Base-by-base conservation (phyloP, 208 protist genomes). In the Crithidia sp. region DNA sequence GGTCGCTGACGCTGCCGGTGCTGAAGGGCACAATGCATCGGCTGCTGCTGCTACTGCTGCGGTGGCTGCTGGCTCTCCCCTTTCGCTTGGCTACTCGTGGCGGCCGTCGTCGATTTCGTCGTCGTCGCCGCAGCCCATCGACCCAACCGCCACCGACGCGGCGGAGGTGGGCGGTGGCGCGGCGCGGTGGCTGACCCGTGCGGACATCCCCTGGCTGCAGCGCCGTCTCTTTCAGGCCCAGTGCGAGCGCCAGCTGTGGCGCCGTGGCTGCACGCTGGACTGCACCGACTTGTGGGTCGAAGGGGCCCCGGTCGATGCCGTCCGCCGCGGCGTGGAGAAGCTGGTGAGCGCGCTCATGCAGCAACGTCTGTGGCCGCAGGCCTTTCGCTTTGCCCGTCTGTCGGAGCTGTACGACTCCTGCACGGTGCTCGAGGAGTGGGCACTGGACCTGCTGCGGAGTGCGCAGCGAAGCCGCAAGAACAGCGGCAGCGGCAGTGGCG, bases 281-380 rank as follows among this genome's bases (percentile, higher is more conserved):
- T 93, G 85, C 78, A 85, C 85, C 2, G 87, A 92, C 61, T 73
- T 94, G 49, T 96, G 91, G 91, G 62, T 90, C 17, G 85, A 90
- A 36, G 84, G 84, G 5, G 82, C 83, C 7, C 81, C 83, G 3
- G 52, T 37, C 12, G 75, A 65, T 4, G 80, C 80, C 67, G 84
- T 85, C 71, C 63, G 44, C 49, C 72, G 72, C 19, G 84, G 77
- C 37, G 83, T 91, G 36, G 66, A 78, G 58, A 68, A 80, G 44
- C 87, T 96, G 36, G 66, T 86, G 13, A 64, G 66, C n/a, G 88
- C 83, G 17, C 84, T 96, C 56, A 86, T 92, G 88, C 70, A 86
- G 65, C 68, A 78, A n/a, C 79, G 82, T 7, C 78, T 94, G 54
- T 96, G 91, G 91, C 55, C 68, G 39, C 87, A 91, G 58, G 91